Evolutionary conservation across 352 stramenopile genomes (phyloP).

Genomic region (Saprolegnia parasitica): DNA sequence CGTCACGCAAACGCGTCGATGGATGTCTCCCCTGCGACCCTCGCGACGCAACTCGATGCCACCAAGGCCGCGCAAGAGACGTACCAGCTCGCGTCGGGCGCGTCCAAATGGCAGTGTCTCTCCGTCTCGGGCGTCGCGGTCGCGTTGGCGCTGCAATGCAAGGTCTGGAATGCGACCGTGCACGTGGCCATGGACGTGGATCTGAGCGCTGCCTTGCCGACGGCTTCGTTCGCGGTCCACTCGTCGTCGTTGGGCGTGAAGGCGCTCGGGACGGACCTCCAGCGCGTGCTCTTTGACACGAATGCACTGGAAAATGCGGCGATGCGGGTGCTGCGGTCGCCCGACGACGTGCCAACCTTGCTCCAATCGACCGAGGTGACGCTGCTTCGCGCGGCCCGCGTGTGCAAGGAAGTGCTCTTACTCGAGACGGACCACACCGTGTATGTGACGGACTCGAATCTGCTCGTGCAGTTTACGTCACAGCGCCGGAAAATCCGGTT

Average conservation of each 20-base stretch:
- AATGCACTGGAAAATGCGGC: neutral
- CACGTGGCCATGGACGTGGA: neutral
- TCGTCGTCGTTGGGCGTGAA: neutral
- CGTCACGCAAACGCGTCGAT: neutral
- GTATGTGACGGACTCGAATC: neutral
- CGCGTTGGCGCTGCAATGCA: neutral
- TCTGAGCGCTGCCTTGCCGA: neutral
- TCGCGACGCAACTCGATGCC: neutral
- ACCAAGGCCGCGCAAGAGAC: neutral
- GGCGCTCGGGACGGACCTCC: neutral
- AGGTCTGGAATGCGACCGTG: constrained; percentile 1
- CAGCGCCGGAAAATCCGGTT: constrained; percentile 4
- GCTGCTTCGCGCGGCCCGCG: neutral
- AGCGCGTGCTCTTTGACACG: constrained; percentile 5
- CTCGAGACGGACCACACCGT: constrained; percentile 1
- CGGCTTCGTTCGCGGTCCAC: neutral
- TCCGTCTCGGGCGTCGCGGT: neutral
- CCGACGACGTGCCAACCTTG: neutral
- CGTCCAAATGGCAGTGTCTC: constrained; percentile 12
- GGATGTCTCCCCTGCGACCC: neutral
- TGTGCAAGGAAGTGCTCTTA: constrained; percentile 11
- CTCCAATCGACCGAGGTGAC: constrained; percentile 10
- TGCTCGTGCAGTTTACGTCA: constrained; percentile 18
- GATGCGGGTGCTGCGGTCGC: neutral
- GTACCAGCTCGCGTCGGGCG: neutral